Base-by-base conservation (phyloP, 2,329 filamentous ascomycete species). In the Colletotrichum neosansevieriae region DNA sequence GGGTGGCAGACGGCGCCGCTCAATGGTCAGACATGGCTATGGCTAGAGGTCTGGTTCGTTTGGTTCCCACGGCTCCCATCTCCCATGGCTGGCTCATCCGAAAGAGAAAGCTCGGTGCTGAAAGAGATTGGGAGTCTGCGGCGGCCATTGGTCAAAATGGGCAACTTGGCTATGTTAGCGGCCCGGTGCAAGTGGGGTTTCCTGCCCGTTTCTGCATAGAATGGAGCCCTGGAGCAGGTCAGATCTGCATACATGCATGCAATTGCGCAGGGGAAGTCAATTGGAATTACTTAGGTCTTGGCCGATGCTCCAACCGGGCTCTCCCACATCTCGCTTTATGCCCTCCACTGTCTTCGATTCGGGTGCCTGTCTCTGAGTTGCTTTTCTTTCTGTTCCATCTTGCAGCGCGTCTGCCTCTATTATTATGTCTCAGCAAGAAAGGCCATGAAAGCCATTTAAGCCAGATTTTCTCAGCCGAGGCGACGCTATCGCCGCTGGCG, bases 241-340 rank as follows among this genome's bases (percentile, higher is more conserved):
- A 53, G 60, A 68, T 68, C 65, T 68, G 54, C 65, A 42, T 40
- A 59, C 60, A 36, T 68, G 49, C 61, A 54, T 68, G 65, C 65
- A 58, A 58, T 58, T 34, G 47, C 47, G 63, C 53, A 45, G 40
- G 60, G 45, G 45, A 21, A 50, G 32, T 58, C 6, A 58, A 38
- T 38, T 38, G 15, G 4, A 24, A 24, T 24, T 38, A 15, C 36
- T 38, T 38, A 12, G 36, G 10, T 38, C 36, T 15, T 38, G 36
- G 36, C 13, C 13, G 36, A 38, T 51, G 21, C 10, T 34, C 24
- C 49, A 34, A 21, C 19, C 45, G 45, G 45, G 29, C 29, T 29
- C 21, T 49, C 19, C 19, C 10, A 24, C 17, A 6, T 24, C 21
- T 49, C 17, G 17, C n/a, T 21, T 19, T 49, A 9, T 49, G 17